Evolutionary conservation across 129 eudicot species (phyloP).

Genomic region (carrot (Daucus carota)): DH1_v3.0 NC_030383.2:16474001-16474500

Average conservation of each 20-base stretch:
- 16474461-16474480: not conserved
- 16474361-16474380: slow-evolving; percentile 76
- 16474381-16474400: slow-evolving; percentile 68
- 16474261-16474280: not conserved
- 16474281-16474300: slow-evolving; percentile 2
- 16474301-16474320: slow-evolving; percentile 55
- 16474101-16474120: not conserved
- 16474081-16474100: not conserved
- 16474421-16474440: slow-evolving; percentile 13
- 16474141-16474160: not conserved
- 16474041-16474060: not conserved
- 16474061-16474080: not conserved
- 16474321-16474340: slow-evolving; percentile 62
- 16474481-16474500: not conserved
- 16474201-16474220: no score
- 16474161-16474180: not conserved
- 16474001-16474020: not conserved
- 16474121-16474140: not conserved
- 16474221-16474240: not conserved
- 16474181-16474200: not conserved
- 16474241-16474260: not conserved
- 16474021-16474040: not conserved
- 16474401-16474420: slow-evolving; percentile 67
- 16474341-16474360: slow-evolving; percentile 75
- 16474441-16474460: not conserved